Base-by-base conservation (phyloP, 2,329 filamentous ascomycete species). In the Cytospora piceicola region DNA sequence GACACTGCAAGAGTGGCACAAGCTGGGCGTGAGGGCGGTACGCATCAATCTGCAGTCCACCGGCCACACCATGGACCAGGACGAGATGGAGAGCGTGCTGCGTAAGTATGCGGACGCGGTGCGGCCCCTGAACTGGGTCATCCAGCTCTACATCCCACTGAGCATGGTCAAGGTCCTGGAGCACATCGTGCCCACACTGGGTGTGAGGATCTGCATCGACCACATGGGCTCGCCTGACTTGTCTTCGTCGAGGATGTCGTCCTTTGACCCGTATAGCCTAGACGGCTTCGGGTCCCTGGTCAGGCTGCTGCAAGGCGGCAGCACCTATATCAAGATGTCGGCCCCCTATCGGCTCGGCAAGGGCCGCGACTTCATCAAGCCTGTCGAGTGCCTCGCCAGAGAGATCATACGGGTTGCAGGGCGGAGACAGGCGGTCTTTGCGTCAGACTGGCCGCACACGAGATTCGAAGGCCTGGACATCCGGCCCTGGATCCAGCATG, bases 381-480 rank as follows among this genome's bases (percentile, higher is more conserved):
- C 71, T 14, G 67, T 74, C 9, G 69, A 73, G 17, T 52, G 52
- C 9, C 65, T 67, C 4, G 72, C 71, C 2, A 70, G 69, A 1
- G 69, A 71, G 56, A 32, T 67, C 2, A 30, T 67, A 49, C 63
- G 66, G 4, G 66, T 65, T 0, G 63, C 66, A 20, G 60, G 60
- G 14, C 66, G n/a, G 6, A 52, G 30, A 0, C 66, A 64, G 49
- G 69, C 71, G 20, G 70, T 74, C 3, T 70, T 68, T 52, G 69
- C 69, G 3, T 69, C 68, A n/a, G 70, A 71, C 66, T 71, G 72
- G 72, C 71, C 72, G 27, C 72, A 73, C 67, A 89, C 87, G 3
- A 78, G 86, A 15, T 88, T 84, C 66, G 83, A 87, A 27, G 82
- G 81, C 2, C 69, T 87, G 2, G 82, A 89, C 70, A 83, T 88